Conservation (phyloP, 2,329 filamentous ascomycete species). For the Sphaceloma murrayae region DNA sequence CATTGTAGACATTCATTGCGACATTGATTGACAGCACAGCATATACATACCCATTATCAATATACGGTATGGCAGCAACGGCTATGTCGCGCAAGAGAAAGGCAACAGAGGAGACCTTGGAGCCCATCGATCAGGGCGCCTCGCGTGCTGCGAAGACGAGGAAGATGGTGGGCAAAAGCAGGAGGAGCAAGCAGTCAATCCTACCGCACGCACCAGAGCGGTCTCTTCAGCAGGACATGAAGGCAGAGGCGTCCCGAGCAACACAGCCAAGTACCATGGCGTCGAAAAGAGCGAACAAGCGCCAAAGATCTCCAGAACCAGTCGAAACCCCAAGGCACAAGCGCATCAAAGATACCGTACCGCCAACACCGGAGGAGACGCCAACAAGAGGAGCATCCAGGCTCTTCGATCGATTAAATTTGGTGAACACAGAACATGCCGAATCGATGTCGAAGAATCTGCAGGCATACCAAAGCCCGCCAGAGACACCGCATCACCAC, state of each 20-base stretch:
- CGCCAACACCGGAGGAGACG: slow-evolving; percentile 27
- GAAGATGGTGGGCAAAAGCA: background rate
- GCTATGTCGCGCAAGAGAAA: slow-evolving; percentile 12
- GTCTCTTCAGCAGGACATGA: background rate
- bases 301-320: slow-evolving; percentile 17
- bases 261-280: background rate
- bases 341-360: slow-evolving; percentile 26
- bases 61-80: slow-evolving; percentile 8
- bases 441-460: slow-evolving; percentile 20
- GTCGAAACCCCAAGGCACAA: slow-evolving; percentile 26
- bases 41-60: slow-evolving; percentile 5
- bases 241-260: background rate
- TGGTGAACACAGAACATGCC: slow-evolving; percentile 22
- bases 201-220: background rate
- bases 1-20: background rate
- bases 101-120: slow-evolving; percentile 5
- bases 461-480: slow-evolving; percentile 27
- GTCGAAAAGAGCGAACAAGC: slow-evolving; percentile 13
- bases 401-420: slow-evolving; percentile 29
- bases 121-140: background rate
- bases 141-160: background rate
- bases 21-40: slow-evolving; percentile 4
- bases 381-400: slow-evolving; percentile 28
- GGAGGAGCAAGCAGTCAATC: background rate
- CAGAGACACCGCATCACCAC: slow-evolving; percentile 23